Base-by-base conservation (phyloP, 1,139 yeast species). In the Yamadazyma kanchanaburiensis region DNA sequence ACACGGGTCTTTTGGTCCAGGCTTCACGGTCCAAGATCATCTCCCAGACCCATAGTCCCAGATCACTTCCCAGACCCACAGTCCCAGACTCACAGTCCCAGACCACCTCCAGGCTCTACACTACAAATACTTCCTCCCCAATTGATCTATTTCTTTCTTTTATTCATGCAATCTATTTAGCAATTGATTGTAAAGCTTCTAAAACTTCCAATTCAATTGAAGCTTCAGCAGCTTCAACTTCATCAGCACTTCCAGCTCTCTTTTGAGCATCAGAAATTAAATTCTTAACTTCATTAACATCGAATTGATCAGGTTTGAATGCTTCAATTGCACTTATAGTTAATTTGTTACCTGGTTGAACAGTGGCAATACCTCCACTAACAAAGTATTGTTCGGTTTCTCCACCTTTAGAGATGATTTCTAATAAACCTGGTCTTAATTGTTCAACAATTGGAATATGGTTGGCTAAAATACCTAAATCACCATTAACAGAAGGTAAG, bases 371-470 rank as follows among this genome's bases (percentile, higher is more conserved):
- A 44, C 99, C 99, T 45, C 98, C 98, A 43, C 95, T 80, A 47
- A 91, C 91, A 66, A 73, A 91, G 66, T 83, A 87, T 72, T 86
- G 87, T 57, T 78, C 76, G 43, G 79, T 64, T 52, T 77, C 70
- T 46, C 91, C 94, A 33, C 80, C 64, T 55, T 80, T 74, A 60
- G 86, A 88, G 49, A 87, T 80, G 56, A 91, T 79, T 66, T 89
- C 96, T 51, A 91, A 84, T 42, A 94, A 76, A 63, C 99, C 99
- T 51, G 98, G 96, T 59, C 83, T 80, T 60, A 91, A 80, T 74
- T 94, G 96, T 70, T 94, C 97, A 46, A 91, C 89, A 55, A 86
- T 81, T 54, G 99, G 98, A 57, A 91, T 95, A 77, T 91, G 99
- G 72, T 87, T 83, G 53, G 98, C 96, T 58, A 91, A 74, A 47